Percentiles rank a stretch among this genome's conserved stretches.
Conservation (phyloP, 2,329 filamentous ascomycete genomes). For the Monosporascus cannonballus region DNA sequence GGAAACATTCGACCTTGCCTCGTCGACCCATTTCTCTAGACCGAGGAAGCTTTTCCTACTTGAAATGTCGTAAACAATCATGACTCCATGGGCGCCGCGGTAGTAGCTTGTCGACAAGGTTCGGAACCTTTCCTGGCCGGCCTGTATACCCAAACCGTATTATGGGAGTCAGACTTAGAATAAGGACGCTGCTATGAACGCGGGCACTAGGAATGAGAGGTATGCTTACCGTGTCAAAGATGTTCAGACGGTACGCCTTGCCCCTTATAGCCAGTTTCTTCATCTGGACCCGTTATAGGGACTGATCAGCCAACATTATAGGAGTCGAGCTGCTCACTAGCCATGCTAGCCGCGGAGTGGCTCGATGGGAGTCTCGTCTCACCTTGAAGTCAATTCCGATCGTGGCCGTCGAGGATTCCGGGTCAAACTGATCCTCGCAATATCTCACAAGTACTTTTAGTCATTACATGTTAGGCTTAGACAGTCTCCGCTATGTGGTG, state of each 20-base stretch:
- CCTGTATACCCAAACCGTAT: slow-evolving; percentile 17
- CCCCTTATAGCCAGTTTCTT: slow-evolving; percentile 48
- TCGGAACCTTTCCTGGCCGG: slow-evolving; percentile 42
- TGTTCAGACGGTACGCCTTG: slow-evolving; percentile 44
- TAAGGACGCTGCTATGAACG: no score
- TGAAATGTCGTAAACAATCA: slow-evolving; percentile 44
- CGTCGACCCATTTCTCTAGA: slow-evolving; percentile 49
- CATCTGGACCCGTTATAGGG: slow-evolving; percentile 26
- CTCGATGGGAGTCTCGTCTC: slow-evolving; percentile 5
- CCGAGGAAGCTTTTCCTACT: slow-evolving; percentile 42
- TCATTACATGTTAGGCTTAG: not conserved
- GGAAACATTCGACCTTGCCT: slow-evolving; percentile 44
- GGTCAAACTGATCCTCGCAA: slow-evolving; percentile 52
- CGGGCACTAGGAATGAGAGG: not conserved
- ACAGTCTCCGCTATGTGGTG: not conserved
- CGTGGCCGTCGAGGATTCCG: slow-evolving; percentile 46
- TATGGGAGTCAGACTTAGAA: no score
- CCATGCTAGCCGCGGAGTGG: no score
- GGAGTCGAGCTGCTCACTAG: no score
- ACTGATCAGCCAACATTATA: no score
- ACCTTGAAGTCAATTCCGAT: slow-evolving; percentile 55
- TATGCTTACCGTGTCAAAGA: slow-evolving; percentile 43
- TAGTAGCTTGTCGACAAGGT: slow-evolving; percentile 46
- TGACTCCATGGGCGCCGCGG: slow-evolving; percentile 42
- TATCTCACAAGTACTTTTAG: slow-evolving; percentile 45